Conservation (phyloP, 495 filamentous ascomycete species). For the Aspergillus sclerotiicarbonarius region DNA sequence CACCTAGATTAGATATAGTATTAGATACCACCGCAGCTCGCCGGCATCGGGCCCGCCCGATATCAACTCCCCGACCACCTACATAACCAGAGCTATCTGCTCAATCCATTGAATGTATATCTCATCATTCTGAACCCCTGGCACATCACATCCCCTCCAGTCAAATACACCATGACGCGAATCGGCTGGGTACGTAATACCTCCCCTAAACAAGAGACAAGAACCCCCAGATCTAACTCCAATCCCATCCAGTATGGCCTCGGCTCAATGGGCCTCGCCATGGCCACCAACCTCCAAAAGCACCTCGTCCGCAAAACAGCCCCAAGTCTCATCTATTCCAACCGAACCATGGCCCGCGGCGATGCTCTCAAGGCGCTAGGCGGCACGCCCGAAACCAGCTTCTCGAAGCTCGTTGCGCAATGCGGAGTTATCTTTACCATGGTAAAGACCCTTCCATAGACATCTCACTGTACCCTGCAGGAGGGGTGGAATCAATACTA, state of each 20-base stretch:
- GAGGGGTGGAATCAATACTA: neutral
- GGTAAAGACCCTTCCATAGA: constrained; percentile 16
- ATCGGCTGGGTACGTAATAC: constrained; percentile 38
- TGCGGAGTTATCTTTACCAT: constrained; percentile 49
- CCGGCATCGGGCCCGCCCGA: constrained; percentile 22
- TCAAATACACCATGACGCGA: constrained; percentile 31
- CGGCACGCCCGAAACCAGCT: constrained; percentile 32
- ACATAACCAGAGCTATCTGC: neutral
- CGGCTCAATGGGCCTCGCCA: constrained; percentile 50
- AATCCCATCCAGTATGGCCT: constrained; percentile 38
- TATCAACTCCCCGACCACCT: constrained; percentile 4
- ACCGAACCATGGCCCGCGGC: constrained; percentile 46
- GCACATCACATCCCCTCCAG: neutral
- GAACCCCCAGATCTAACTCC: constrained; percentile 8
- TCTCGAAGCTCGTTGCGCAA: constrained; percentile 34
- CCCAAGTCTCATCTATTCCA: constrained; percentile 39
- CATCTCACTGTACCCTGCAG: neutral
- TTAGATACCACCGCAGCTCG: constrained; percentile 11
- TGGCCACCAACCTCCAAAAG: constrained; percentile 47
- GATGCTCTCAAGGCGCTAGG: constrained; percentile 34
- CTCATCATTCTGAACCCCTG: neutral
- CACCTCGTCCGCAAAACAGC: constrained; percentile 41
- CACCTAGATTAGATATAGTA: no score
- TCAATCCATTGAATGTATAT: neutral
- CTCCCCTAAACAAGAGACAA: neutral